A percentile compares a stretch with the other conserved stretches of the same genome.
phyloP scores from a whole-genome alignment of 2,329 filamentous ascomycete species.

The Ceratocystis harringtonii region DNA sequence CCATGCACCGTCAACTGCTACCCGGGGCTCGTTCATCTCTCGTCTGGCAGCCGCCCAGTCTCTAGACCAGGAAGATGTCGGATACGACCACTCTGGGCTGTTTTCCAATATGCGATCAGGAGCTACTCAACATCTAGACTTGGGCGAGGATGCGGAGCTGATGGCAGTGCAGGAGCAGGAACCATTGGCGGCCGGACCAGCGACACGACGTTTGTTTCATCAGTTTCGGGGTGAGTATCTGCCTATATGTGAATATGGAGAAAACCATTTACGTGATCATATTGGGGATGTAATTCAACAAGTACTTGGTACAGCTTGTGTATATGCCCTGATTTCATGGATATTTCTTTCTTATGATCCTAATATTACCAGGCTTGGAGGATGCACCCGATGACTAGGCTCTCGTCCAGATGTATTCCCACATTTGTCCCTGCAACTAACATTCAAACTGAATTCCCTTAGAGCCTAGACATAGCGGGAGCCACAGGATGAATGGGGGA shows the following conservation, averaged over 20 bases:
- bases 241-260: not conserved
- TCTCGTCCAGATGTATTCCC: not conserved
- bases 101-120: not conserved
- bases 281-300: not conserved
- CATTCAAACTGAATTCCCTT: not conserved
- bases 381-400: not conserved
- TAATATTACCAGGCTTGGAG: not conserved
- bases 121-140: not conserved
- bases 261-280: not conserved
- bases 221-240: conserved; percentile 11
- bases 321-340: not conserved
- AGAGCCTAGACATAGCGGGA: not conserved
- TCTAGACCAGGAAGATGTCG: not conserved
- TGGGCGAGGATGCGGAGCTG: conserved; percentile 6
- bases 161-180: not conserved
- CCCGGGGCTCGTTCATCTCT: conserved; percentile 7
- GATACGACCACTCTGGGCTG: not conserved
- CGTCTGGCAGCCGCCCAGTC: conserved; percentile 6
- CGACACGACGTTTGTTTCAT: conserved; percentile 12
- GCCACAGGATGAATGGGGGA: not conserved
- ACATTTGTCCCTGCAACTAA: not conserved
- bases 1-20: not conserved
- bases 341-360: not conserved
- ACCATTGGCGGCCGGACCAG: not conserved
- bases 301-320: not conserved